A percentile compares a stretch with the other conserved stretches of the same genome.
These are phyloP conservation scores for Sarocladium kiliense DNA, from an alignment of 2,329 filamentous ascomycete species.

Conservation along the genomic window DNA sequence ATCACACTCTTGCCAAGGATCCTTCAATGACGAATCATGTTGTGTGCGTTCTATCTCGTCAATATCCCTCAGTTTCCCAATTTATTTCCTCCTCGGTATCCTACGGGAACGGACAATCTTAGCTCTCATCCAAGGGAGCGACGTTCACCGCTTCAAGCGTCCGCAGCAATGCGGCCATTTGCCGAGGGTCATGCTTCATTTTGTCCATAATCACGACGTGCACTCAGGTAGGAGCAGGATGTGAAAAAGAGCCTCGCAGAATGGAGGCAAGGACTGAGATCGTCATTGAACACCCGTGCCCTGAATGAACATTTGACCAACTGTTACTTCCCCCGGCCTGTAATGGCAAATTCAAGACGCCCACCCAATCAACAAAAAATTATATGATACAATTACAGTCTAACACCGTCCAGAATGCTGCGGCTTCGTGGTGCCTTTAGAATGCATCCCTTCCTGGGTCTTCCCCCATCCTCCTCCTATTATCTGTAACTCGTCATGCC, in stretches of 20 bases:
- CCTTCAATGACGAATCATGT: no score
- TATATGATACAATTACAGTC: not conserved
- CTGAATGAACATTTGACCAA: not conserved
- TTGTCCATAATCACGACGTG: not conserved
- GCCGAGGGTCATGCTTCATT: not conserved
- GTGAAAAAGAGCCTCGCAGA: not conserved
- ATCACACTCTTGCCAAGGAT: no score
- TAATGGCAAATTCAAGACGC: not conserved
- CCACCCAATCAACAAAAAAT: not conserved
- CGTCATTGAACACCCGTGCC: not conserved
- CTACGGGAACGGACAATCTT: no score
- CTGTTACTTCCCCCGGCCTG: not conserved
- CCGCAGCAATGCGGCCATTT: no score
- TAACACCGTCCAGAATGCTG: not conserved
- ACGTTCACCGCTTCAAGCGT: no score
- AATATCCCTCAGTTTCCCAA: no score
- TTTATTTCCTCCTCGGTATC: no score
- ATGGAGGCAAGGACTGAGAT: not conserved
- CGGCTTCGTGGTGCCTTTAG: not conserved
- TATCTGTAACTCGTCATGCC: constrained; percentile 8
- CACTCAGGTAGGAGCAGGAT: not conserved
- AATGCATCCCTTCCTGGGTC: not conserved
- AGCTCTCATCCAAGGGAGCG: no score
- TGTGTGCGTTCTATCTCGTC: no score
- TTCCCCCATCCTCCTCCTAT: not conserved